phyloP scores from a whole-genome alignment of 768 basidiomycete genomes.

The Suillus alpinus region DNA sequence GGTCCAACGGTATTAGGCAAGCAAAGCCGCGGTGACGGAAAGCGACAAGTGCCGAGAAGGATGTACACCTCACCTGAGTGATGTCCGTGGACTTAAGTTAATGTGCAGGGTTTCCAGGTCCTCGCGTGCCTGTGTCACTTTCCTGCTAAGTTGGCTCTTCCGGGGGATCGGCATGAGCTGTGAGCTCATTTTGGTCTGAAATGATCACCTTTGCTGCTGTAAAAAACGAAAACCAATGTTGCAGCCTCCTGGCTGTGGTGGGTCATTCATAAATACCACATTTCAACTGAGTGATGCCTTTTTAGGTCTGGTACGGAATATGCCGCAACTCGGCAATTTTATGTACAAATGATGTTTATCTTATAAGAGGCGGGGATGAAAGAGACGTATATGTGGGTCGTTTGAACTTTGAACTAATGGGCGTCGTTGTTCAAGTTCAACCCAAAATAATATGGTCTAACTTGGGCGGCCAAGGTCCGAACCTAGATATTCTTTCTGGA shows the following conservation, averaged over 20 bases:
- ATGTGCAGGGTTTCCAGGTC: slow-evolving; percentile 33
- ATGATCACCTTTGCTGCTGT: slow-evolving; percentile 7
- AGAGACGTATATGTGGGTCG: not conserved
- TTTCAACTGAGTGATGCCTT: slow-evolving; percentile 20
- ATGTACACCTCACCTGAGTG: slow-evolving; percentile 25
- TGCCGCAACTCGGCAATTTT: slow-evolving; percentile 30
- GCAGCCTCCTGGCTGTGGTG: slow-evolving; percentile 5
- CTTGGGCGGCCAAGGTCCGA: not conserved
- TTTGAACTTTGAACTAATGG: slow-evolving; percentile 3
- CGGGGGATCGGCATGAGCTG: slow-evolving; percentile 22
- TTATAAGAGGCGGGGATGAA: slow-evolving; percentile 12
- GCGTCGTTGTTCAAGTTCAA: not conserved
- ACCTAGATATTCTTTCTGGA: not conserved
- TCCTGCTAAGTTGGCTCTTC: slow-evolving; percentile 18
- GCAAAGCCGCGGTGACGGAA: slow-evolving; percentile 38
- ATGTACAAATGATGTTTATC: slow-evolving; percentile 18
- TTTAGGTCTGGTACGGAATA: slow-evolving; percentile 16
- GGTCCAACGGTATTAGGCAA: slow-evolving; percentile 26
- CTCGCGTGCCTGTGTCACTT: slow-evolving; percentile 34
- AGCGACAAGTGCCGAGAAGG: slow-evolving; percentile 31
- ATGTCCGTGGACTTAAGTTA: slow-evolving; percentile 41
- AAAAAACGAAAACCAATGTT: slow-evolving; percentile 4
- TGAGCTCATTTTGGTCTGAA: slow-evolving; percentile 20
- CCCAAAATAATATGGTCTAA: not conserved
- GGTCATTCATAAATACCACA: slow-evolving; percentile 14